These are phyloP conservation scores for Neurospora sp. DNA, from an alignment of 495 filamentous ascomycete species.

Conservation along the genomic window DNA sequence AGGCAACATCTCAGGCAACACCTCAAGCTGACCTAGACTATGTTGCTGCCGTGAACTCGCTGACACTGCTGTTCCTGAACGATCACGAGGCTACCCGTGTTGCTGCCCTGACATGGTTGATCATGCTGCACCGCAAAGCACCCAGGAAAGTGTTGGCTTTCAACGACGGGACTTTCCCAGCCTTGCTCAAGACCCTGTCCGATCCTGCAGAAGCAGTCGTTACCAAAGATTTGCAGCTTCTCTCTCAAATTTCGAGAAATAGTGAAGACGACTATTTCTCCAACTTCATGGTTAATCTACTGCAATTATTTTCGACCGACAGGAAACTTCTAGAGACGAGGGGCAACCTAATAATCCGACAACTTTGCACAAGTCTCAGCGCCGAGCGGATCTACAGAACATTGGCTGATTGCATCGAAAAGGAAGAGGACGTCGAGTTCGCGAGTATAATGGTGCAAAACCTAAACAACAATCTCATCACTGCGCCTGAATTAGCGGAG, in stretches of 20 bases:
- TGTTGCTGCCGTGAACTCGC: constrained; percentile 88
- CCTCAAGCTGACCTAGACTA: constrained; percentile 79
- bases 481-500: constrained; percentile 86
- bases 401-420: constrained; percentile 91
- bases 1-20: constrained; percentile 6
- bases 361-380: constrained; percentile 85
- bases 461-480: constrained; percentile 97
- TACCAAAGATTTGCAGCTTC: constrained; percentile 84
- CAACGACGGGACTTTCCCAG: constrained; percentile 95
- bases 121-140: constrained; percentile 93
- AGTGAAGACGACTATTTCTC: constrained; percentile 97
- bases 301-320: constrained; percentile 93
- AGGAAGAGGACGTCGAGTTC: constrained; percentile 97
- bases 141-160: constrained; percentile 90
- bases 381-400: constrained; percentile 95
- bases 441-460: constrained; percentile 99
- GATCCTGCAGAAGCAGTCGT: constrained; percentile 95
- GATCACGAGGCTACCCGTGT: constrained; percentile 94
- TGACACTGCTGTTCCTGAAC: constrained; percentile 90
- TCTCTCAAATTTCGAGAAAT: constrained; percentile 91
- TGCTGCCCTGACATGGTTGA: constrained; percentile 87
- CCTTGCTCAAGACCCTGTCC: constrained; percentile 89
- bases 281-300: constrained; percentile 93
- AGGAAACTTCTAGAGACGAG: constrained; percentile 80
- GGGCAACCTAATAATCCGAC: constrained; percentile 92